Conservation (phyloP, 768 basidiomycete genomes). For the Sarcomyxa edulis region DNA sequence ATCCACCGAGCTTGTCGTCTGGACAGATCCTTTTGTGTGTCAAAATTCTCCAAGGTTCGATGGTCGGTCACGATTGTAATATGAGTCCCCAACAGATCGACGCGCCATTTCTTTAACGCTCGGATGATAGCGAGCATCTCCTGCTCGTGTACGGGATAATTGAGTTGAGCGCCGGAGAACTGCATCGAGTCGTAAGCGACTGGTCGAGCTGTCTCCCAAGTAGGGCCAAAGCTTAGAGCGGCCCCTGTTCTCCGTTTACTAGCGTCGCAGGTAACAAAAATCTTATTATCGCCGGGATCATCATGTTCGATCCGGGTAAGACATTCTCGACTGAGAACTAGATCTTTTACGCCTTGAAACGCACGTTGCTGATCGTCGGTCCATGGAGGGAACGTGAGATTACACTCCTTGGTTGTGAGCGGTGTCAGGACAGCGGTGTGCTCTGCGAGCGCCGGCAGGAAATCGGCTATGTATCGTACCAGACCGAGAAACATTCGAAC, state of each 20-base stretch:
- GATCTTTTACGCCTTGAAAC: not conserved
- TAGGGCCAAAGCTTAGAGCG: no score
- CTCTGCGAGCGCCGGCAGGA: not conserved
- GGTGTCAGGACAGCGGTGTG: no score
- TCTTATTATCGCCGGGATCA: slow-evolving; percentile 11
- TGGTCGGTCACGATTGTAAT: no score
- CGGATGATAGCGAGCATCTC: slow-evolving; percentile 9
- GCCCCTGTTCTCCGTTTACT: slow-evolving; percentile 18
- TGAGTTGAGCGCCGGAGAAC: slow-evolving; percentile 16
- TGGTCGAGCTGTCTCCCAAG: slow-evolving; percentile 20
- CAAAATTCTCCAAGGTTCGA: slow-evolving; percentile 25
- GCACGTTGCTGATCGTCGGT: not conserved
- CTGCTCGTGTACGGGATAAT: no score
- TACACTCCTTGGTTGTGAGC: no score
- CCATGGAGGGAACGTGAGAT: slow-evolving; percentile 8
- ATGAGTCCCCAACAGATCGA: no score
- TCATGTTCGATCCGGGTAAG: not conserved
- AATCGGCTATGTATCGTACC: not conserved
- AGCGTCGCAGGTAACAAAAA: slow-evolving; percentile 23
- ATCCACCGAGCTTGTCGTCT: slow-evolving; percentile 32
- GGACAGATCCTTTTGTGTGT: slow-evolving; percentile 17
- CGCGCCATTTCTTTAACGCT: not conserved
- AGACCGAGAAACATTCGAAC: not conserved
- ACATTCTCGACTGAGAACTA: no score
- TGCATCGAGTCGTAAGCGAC: slow-evolving; percentile 19